Percentiles rank a stretch among this genome's conserved stretches.
Evolutionary conservation across 2,329 filamentous ascomycete genomes (phyloP).

Genomic region (Fusarium pilosicola): DNA sequence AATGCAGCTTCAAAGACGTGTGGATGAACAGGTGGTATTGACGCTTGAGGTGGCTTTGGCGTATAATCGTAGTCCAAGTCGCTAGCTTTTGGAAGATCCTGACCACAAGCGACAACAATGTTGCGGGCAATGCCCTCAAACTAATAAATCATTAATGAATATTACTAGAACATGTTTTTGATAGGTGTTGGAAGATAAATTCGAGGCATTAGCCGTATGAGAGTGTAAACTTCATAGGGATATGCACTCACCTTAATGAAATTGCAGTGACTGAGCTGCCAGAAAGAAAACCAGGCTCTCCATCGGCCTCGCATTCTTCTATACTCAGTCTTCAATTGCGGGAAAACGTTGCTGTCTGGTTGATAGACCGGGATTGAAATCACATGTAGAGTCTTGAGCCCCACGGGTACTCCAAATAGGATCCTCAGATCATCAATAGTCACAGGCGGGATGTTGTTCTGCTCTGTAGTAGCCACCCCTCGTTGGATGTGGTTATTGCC

Average conservation of each 20-base stretch:
- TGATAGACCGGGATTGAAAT: background rate
- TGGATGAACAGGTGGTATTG: background rate
- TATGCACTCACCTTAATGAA: slow-evolving; percentile 4
- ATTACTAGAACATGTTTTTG: background rate
- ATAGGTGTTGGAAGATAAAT: background rate
- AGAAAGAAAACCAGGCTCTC: slow-evolving; percentile 10
- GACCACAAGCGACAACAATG: slow-evolving; percentile 6
- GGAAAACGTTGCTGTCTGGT: background rate
- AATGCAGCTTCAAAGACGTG: slow-evolving; percentile 18
- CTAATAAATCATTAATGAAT: background rate
- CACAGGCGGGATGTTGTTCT: background rate
- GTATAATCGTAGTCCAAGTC: slow-evolving; percentile 2
- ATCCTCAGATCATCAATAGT: background rate
- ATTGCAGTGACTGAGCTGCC: slow-evolving; percentile 15
- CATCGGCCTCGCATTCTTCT: background rate
- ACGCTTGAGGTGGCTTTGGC: slow-evolving; percentile 12
- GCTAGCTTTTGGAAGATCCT: background rate
- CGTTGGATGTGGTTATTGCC: background rate
- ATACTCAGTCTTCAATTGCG: background rate
- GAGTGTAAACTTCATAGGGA: background rate
- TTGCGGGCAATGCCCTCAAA: slow-evolving; percentile 5
- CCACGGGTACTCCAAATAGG: slow-evolving; percentile 1
- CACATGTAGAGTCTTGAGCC: slow-evolving; percentile 2
- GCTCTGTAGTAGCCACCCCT: background rate
- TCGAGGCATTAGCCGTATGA: too few relatives aligned